A percentile compares a stretch with the other conserved stretches of the same genome.
Evolutionary conservation across 129 eudicot genomes (phyloP).

Genomic region (Dittrichia graveolens): DNA sequence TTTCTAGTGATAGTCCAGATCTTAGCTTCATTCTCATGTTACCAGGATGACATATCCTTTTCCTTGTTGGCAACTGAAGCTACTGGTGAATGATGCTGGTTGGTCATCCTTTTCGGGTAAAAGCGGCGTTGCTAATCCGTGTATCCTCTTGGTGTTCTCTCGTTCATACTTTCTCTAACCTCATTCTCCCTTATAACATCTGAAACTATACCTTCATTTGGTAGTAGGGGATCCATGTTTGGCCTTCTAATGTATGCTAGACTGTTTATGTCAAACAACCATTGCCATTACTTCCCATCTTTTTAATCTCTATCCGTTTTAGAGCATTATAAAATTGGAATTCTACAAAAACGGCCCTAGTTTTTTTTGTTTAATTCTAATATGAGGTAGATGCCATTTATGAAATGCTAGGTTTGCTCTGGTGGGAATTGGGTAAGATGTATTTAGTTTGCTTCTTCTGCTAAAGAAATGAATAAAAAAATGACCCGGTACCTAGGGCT

Average conservation of each 20-base stretch:
- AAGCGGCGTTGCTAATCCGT: neutral
- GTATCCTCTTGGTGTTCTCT: neutral
- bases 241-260: neutral
- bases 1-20: neutral
- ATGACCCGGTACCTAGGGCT: slow-evolving; percentile 14
- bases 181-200: neutral
- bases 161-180: slow-evolving; percentile 14
- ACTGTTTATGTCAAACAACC: neutral
- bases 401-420: slow-evolving; percentile 16
- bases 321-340: neutral
- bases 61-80: slow-evolving; percentile 3
- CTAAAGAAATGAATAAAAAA: neutral
- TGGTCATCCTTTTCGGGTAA: neutral
- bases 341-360: neutral
- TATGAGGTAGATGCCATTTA: neutral
- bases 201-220: neutral
- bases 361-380: neutral
- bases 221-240: neutral
- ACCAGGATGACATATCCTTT: neutral
- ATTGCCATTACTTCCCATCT: neutral
- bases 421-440: neutral
- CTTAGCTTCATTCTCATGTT: slow-evolving; percentile 3
- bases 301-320: neutral
- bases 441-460: neutral
- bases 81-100: slow-evolving; percentile 11